Evolutionary conservation across 805 yeast genomes (phyloP), one percentile per base, ranked within the genome.

Genomic region (Saccharomyces cerevisiae): DNA sequence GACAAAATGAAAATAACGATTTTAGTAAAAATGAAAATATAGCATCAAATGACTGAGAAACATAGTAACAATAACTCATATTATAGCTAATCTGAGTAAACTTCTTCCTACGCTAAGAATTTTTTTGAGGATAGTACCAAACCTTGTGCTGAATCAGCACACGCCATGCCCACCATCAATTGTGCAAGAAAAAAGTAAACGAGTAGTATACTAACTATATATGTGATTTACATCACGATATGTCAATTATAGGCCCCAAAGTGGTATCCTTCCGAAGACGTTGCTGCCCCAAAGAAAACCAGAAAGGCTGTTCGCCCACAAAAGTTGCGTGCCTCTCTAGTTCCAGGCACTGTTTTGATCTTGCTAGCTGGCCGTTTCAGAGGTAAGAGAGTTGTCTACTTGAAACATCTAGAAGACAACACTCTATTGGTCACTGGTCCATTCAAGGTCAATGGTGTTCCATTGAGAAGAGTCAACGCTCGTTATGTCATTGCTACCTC

Each of bases 361-460:
- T 80, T 92, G 76, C 84, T 92, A 75, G 97, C 98, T 72, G 99
- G 99, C 76, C 89, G 97, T 80, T 92, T 90, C 96, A 89, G 99
- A 80, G 99, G 99, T 78, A 94, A 92, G 89, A 91, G 98, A 82
- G 99, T 94, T 70, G 98, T 92, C 65, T 87, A 87, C 87, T 85
- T 92, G 77, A 92, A 92, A 86, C 79, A 86, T 78, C 84, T 94
- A 74, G 96, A 90, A 80, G 98, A 94, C 85, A 89, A 89, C 89
- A 92, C 97, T 64, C 81, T 92, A 71, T 87, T 92, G 74, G 96
- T 92, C 62, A 80, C 97, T 60, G 99, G 99, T 76, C 99, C 99
- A 72, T 94, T 92, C 96, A 92, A 94, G 85, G 89, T 92, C 72
- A 92, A 92, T 81, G 99, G 99, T 82, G 99, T 92, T 68, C 98